Percentiles rank a stretch among this genome's conserved stretches.
Conservation (phyloP, 2,329 filamentous ascomycete species). For the Bipolaris cookei region DNA sequence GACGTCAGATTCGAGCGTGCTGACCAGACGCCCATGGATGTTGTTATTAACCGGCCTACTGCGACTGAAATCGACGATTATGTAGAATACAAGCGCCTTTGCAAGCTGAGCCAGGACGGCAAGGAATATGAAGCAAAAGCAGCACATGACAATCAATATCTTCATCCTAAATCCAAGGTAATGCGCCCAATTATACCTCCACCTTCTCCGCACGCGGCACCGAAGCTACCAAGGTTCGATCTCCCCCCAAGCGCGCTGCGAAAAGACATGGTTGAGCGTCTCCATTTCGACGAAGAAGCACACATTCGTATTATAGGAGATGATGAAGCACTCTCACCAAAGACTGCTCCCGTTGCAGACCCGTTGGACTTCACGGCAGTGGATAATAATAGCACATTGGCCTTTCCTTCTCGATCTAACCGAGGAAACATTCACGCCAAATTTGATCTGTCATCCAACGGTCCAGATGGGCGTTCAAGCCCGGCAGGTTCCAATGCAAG, state of each 20-base stretch:
- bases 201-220: not conserved
- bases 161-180: constrained; percentile 11
- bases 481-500: constrained; percentile 15
- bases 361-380: constrained; percentile 2
- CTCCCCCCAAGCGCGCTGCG: constrained; percentile 7
- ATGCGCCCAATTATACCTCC: constrained; percentile 21
- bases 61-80: constrained; percentile 58
- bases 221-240: not conserved
- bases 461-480: not conserved
- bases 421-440: not conserved
- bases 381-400: constrained; percentile 1
- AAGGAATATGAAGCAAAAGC: constrained; percentile 12
- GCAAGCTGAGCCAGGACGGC: constrained; percentile 29
- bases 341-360: constrained; percentile 11
- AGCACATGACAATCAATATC: not conserved
- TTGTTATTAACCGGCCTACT: constrained; percentile 49
- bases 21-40: constrained; percentile 44
- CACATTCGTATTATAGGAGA: not conserved
- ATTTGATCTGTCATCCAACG: not conserved
- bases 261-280: constrained; percentile 13
- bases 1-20: constrained; percentile 50
- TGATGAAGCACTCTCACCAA: constrained; percentile 17
- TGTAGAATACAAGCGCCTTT: constrained; percentile 54
- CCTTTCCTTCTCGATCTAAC: not conserved
- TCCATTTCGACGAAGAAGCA: constrained; percentile 17